Evolutionary conservation across 2,329 filamentous ascomycete genomes (phyloP), one percentile per base, ranked within the genome.

Genomic region (Tolypocladium pustulatum): DNA sequence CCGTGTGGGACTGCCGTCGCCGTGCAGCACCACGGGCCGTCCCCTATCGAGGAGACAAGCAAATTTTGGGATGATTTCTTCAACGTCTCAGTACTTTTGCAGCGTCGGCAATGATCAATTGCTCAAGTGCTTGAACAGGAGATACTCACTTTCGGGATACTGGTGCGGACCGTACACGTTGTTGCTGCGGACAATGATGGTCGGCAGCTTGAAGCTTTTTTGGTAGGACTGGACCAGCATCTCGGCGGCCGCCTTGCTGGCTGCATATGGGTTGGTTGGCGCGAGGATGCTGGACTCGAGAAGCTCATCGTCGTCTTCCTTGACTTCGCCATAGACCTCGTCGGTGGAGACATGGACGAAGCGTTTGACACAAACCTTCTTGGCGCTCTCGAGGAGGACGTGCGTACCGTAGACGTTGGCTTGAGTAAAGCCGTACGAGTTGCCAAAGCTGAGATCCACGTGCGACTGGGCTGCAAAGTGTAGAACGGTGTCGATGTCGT

Each of bases 381-480:
- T 87, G 55, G 88, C 86, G 67, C 86, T 86, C 72, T 94, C 90
- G 10, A 93, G 76, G 60, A 93, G 79, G 41, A 91, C 87, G 70
- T 93, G 89, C n/a, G 90, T 93, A 52, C 89, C 90, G 63, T 89
- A 87, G 17, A 92, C 89, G 65, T 93, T 94, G 59, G 86, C 91
- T 65, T 86, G 85, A 0, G 88, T 92, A 73, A 93, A 93, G 57
- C 84, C 81, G 70, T 90, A 90, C 12, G 88, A 90, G 73, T 93
- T 91, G 56, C 87, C 87, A 67, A 94, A 94, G 68, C 87, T 90
- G 65, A 91, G 73, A 66, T 93, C 89, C 56, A 94, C 90, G 68
- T 93, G 89, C 9, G 88, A 90, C 73, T 91, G 87, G n/a, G 90
- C 90, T 3, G 90, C 90, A 67, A 94, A 91, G 72, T 93, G 89